phyloP scores from a whole-genome alignment of 805 yeast genomes.

The Hermanozyma aechmeae region DNA sequence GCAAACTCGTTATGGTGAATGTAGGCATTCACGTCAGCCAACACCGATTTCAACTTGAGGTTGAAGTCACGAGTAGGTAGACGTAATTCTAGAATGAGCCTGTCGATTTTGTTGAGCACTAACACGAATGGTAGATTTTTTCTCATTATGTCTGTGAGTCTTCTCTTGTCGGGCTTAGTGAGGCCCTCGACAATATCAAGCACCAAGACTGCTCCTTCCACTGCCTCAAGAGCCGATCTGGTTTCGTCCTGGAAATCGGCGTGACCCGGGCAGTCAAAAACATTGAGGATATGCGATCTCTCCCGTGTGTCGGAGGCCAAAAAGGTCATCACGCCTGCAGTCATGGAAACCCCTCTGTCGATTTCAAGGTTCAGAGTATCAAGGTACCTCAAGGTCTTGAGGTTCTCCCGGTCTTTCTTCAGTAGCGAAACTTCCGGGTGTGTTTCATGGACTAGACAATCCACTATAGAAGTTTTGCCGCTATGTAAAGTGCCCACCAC shows the following conservation, averaged over 20 bases:
- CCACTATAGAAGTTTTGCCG: slow-evolving; percentile 80
- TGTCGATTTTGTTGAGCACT: slow-evolving; percentile 74
- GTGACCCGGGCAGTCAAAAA: slow-evolving; percentile 92
- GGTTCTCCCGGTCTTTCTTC: slow-evolving; percentile 24
- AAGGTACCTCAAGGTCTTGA: slow-evolving; percentile 50
- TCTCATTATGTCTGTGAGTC: slow-evolving; percentile 44
- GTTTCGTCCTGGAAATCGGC: slow-evolving; percentile 73
- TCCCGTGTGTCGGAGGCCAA: slow-evolving; percentile 42
- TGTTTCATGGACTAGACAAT: slow-evolving; percentile 56
- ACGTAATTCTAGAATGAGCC: slow-evolving; percentile 71
- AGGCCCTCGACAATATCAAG: slow-evolving; percentile 86
- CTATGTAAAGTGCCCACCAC: slow-evolving; percentile 73
- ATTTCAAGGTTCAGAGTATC: slow-evolving; percentile 66
- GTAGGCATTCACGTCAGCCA: slow-evolving; percentile 56
- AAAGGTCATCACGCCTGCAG: slow-evolving; percentile 52
- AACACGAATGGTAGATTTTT: slow-evolving; percentile 46
- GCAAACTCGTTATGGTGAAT: slow-evolving; percentile 27
- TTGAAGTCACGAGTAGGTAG: slow-evolving; percentile 70
- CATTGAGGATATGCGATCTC: slow-evolving; percentile 49
- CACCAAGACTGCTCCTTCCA: slow-evolving; percentile 61
- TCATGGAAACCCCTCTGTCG: slow-evolving; percentile 62
- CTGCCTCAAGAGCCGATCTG: slow-evolving; percentile 43
- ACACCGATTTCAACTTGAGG: slow-evolving; percentile 49
- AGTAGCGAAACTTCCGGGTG: slow-evolving; percentile 30
- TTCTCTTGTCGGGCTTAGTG: slow-evolving; percentile 40